Conservation (phyloP, 2,329 filamentous ascomycete genomes). For the Pseudopithomyces chartarum region DNA sequence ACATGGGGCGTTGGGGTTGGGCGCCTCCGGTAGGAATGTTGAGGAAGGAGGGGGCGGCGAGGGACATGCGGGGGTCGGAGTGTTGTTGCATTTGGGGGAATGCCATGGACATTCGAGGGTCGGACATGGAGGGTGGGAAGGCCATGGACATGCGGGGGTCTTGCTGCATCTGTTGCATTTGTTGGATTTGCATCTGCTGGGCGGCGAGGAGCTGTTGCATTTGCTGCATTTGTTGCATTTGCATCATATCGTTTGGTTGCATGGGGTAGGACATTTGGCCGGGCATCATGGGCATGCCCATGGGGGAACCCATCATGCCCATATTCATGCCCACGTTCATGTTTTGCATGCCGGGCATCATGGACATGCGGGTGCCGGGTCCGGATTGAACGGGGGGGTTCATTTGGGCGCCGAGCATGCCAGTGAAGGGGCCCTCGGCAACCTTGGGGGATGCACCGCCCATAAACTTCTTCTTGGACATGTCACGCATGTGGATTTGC, state of each 20-base stretch:
- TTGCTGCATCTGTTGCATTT: conserved; percentile 40
- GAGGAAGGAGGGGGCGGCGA: conserved; percentile 30
- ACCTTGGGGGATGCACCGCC: conserved; percentile 41
- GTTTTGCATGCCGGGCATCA: conserved; percentile 19
- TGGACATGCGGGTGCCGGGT: conserved; percentile 32
- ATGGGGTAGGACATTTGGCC: conserved; percentile 58
- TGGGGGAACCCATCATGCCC: conserved; percentile 25
- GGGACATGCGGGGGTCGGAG: conserved; percentile 38
- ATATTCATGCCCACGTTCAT: conserved; percentile 32
- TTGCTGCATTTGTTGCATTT: conserved; percentile 84
- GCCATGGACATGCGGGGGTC: conserved; percentile 30
- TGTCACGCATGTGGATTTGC: conserved; percentile 44
- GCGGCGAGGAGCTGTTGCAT: conserved; percentile 43
- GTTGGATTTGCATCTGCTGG: conserved; percentile 67
- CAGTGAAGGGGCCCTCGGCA: conserved; percentile 39
- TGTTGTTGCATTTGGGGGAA: conserved; percentile 24
- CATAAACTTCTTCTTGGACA: conserved; percentile 43
- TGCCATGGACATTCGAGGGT: conserved; percentile 29
- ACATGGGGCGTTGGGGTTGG: conserved; percentile 54
- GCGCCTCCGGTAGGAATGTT: conserved; percentile 25
- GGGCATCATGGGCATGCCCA: conserved; percentile 37
- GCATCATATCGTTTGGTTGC: conserved; percentile 80
- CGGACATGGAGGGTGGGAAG: conserved; percentile 20
- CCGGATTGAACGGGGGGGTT: conserved; percentile 28
- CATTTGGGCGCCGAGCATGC: conserved; percentile 40